A percentile compares a stretch with the other conserved stretches of the same genome.
Evolutionary conservation across 1,284 basidiomycete genomes (phyloP).

Genomic region (Ustilago sp.): DNA sequence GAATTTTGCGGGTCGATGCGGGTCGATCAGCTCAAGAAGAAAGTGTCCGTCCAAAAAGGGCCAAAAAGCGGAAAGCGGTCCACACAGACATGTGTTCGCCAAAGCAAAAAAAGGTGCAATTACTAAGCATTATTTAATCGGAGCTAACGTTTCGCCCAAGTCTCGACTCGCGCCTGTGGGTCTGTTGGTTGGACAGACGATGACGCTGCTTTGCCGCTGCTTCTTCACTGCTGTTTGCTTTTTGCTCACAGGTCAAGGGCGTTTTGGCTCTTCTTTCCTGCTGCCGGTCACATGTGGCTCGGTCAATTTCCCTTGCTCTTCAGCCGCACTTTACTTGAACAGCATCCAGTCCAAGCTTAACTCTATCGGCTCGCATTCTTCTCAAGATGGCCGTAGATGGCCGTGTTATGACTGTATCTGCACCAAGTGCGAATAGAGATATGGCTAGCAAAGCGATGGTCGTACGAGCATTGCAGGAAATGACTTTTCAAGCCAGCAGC

Average conservation of each 20-base stretch:
- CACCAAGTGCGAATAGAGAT: too few relatives aligned
- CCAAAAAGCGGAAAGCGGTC: not conserved
- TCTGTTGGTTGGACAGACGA: not conserved
- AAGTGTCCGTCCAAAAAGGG: not conserved
- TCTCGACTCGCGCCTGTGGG: not conserved
- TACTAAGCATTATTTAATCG: constrained; percentile 17
- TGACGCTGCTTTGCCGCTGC: constrained; percentile 18
- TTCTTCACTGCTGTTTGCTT: too few relatives aligned
- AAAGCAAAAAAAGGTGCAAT: not conserved
- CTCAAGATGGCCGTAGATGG: not conserved
- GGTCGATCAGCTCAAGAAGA: constrained; percentile 23
- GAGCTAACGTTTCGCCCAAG: not conserved
- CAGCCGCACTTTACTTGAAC: not conserved
- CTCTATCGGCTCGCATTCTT: not conserved
- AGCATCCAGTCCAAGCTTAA: too few relatives aligned
- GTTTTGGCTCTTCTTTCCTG: too few relatives aligned
- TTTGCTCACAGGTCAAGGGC: too few relatives aligned
- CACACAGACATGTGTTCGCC: constrained; percentile 5
- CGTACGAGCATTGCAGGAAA: not conserved
- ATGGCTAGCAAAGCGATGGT: not conserved
- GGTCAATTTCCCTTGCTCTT: not conserved
- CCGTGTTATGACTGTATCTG: too few relatives aligned
- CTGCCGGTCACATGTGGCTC: not conserved
- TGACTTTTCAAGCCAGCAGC: not conserved
- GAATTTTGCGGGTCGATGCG: constrained; percentile 25